Evolutionary conservation across 495 filamentous ascomycete species (phyloP).

Genomic region (Talaromyces liani): DNA sequence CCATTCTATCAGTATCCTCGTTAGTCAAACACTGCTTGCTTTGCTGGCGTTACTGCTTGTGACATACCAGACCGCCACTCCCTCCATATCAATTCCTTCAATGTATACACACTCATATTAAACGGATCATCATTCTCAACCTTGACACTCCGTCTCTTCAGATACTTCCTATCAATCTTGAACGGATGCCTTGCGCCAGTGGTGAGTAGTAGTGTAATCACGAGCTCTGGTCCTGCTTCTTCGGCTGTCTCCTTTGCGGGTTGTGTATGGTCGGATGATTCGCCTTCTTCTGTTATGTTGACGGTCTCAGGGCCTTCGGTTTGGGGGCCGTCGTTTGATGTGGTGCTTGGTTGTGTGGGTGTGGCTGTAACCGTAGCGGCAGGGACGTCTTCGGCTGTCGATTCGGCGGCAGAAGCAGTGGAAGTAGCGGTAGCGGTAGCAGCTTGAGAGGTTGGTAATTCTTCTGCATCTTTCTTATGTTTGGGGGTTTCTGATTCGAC

Average conservation of each 20-base stretch:
- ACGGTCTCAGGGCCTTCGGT: background rate
- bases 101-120: constrained; percentile 79
- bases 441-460: background rate
- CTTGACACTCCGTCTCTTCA: constrained; percentile 67
- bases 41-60: background rate
- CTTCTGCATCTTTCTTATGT: background rate
- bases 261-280: constrained; percentile 25
- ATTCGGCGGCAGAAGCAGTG: background rate
- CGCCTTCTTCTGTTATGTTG: constrained; percentile 20
- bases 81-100: constrained; percentile 85
- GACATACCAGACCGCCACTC: constrained; percentile 71
- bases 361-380: background rate
- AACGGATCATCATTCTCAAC: constrained; percentile 76
- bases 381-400: background rate
- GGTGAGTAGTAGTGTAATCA: constrained; percentile 70
- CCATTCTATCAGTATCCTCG: constrained; percentile 54
- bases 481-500: background rate
- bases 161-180: constrained; percentile 78
- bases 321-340: background rate
- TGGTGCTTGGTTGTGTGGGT: background rate
- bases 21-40: background rate
- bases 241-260: constrained; percentile 30
- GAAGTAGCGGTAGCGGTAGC: background rate
- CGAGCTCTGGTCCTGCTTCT: constrained; percentile 36
- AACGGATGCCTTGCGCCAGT: constrained; percentile 80